These are phyloP conservation scores for Exsudoporus floridanus DNA, from an alignment of 1,284 basidiomycete species.

Conservation along the genomic window DNA sequence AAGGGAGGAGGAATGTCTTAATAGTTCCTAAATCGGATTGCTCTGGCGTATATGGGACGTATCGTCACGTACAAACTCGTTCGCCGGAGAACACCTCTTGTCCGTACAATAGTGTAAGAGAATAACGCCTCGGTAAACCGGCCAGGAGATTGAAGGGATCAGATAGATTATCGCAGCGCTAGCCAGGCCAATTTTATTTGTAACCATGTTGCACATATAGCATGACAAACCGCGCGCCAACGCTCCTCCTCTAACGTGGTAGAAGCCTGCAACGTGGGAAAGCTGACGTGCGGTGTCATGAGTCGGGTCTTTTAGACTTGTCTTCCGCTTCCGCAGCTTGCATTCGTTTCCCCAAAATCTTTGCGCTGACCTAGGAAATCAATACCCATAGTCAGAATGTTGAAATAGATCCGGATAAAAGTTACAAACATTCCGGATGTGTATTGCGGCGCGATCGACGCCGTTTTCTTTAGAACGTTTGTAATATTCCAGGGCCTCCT, in stretches of 20 bases:
- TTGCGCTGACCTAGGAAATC: slow-evolving; percentile 65
- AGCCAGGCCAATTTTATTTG: slow-evolving; percentile 14
- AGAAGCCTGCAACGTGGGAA: slow-evolving; percentile 3
- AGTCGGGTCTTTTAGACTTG: slow-evolving; percentile 27
- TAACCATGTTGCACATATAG: slow-evolving; percentile 6
- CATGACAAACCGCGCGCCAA: slow-evolving; percentile 16
- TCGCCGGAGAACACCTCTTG: slow-evolving; percentile 23
- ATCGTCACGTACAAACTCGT: slow-evolving; percentile 23
- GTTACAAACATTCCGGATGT: slow-evolving; percentile 75
- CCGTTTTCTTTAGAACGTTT: slow-evolving; percentile 75
- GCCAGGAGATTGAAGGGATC: slow-evolving; percentile 35
- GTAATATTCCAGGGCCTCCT: slow-evolving; percentile 80
- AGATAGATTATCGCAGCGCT: slow-evolving; percentile 18
- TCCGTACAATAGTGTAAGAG: slow-evolving; percentile 19
- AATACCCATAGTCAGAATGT: slow-evolving; percentile 13
- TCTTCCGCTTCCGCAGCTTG: slow-evolving; percentile 43
- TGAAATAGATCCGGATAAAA: slow-evolving; percentile 13
- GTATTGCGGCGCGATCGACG: slow-evolving; percentile 83
- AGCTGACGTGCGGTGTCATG: slow-evolving; percentile 20
- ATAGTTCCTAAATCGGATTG: slow-evolving; percentile 26
- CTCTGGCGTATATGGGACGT: slow-evolving; percentile 16
- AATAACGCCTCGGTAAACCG: slow-evolving; percentile 27
- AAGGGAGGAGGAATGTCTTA: slow-evolving; percentile 20
- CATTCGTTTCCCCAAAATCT: slow-evolving; percentile 70
- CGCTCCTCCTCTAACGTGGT: slow-evolving; percentile 10